Evolutionary conservation across 345 rosid genomes (phyloP), one percentile per base, ranked within the genome.

Genomic region (Crucihimalaya himalaica): DNA sequence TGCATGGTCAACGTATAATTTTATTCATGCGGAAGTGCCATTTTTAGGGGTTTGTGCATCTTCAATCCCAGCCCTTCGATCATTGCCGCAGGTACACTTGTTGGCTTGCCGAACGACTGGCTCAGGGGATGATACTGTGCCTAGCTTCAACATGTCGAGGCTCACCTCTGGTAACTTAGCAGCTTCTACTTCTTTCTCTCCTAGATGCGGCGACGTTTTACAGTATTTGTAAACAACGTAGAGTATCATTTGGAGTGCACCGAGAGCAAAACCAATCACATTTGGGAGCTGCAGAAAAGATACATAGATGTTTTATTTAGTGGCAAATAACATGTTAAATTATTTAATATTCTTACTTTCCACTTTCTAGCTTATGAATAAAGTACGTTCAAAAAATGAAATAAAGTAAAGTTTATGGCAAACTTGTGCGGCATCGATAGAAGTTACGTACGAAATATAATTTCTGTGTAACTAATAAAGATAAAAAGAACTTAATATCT

Each of bases 221-320:
- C 78, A 68, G 45, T 80, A 81, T 74, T 66, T 84, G 46, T 86
- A 86, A 0, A 84, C 55, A 19, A 77, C 57, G 65, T 78, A 86
- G 16, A 86, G 66, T 8, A 80, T 56, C 90, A 86, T 86, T 69
- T 86, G 90, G 15, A 80, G 75, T 31, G 84, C 32, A 28, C 90
- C 90, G 12, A 86, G 84, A 4, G 25, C 20, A 37, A 84, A 71
- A 9, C 90, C 90, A 29, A 86, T 16, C 35, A 83, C 77, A 25
- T 86, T 86, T 3, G 90, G 90, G 64, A 84, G 45, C 90, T 86
- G 82, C 57, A 31, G 14, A 15, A 25, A 14, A 13, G 11, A 13
- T n/a, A 13, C 20, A 15, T 10, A 29, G 8, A 29, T 6, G 1
- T 62, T 21, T 43, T 19, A 42, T 68, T 47, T 47, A 27, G 42